Evolutionary conservation across 2,329 filamentous ascomycete species (phyloP).

Genomic region (Arthrobotrys musiformis): DNA sequence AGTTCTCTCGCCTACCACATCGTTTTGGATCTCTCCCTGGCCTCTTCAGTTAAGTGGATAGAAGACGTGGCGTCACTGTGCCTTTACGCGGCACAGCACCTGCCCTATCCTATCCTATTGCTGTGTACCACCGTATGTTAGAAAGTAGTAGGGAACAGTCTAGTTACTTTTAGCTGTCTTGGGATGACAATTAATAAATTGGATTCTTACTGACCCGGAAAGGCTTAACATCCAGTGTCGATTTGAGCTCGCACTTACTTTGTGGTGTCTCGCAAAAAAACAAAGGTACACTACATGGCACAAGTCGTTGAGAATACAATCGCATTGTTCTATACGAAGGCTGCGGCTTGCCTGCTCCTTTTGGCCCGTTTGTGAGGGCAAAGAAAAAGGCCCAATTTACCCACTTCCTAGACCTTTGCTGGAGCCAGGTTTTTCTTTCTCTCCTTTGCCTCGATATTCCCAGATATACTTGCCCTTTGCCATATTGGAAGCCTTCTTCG

Average conservation of each 20-base stretch:
- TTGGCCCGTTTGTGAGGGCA: constrained; percentile 32
- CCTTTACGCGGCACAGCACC: constrained; percentile 52
- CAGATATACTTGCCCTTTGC: constrained; percentile 24
- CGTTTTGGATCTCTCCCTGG: constrained; percentile 30
- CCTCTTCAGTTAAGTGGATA: constrained; percentile 34
- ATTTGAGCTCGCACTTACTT: constrained; percentile 32
- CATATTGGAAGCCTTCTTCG: constrained; percentile 14
- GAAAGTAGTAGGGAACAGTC: constrained; percentile 31
- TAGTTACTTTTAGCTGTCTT: constrained; percentile 32
- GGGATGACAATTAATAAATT: constrained; percentile 41
- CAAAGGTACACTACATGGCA: constrained; percentile 42
- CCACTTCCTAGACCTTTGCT: constrained; percentile 29
- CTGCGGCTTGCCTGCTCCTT: constrained; percentile 32
- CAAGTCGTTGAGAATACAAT: constrained; percentile 49
- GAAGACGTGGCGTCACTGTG: constrained; percentile 54
- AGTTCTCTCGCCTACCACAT: constrained; percentile 30
- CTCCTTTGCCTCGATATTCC: constrained; percentile 16
- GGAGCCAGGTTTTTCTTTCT: constrained; percentile 14
- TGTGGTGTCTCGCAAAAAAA: constrained; percentile 40
- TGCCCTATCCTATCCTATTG: constrained; percentile 25
- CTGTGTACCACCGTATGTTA: constrained; percentile 47
- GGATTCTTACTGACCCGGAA: constrained; percentile 24
- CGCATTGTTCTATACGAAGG: constrained; percentile 48
- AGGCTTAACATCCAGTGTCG: constrained; percentile 25
- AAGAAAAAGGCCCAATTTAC: constrained; percentile 37